These are phyloP conservation scores for Toxoplasma gondii DNA, from an alignment of 169 alveolate species.

Conservation along the genomic window DNA sequence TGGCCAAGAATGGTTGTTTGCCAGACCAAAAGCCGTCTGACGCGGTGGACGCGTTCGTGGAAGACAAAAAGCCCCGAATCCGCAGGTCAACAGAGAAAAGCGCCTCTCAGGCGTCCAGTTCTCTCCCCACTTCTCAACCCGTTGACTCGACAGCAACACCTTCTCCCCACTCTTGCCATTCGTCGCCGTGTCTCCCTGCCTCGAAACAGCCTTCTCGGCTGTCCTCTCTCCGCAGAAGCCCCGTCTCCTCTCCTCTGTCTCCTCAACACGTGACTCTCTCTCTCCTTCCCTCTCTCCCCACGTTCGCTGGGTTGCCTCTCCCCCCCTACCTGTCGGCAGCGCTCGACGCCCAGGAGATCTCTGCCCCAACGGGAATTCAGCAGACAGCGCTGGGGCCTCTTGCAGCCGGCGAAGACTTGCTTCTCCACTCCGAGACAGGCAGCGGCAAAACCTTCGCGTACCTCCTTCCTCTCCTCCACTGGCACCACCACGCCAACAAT, in stretches of 20 bases:
- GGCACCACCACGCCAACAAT: slow-evolving; percentile 69
- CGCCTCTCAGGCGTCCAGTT: neutral
- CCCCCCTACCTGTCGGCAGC: slow-evolving; percentile 39
- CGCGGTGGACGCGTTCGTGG: no score
- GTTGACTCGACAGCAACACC: neutral
- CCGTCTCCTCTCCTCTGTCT: neutral
- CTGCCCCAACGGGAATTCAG: slow-evolving; percentile 81
- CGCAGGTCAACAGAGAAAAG: no score
- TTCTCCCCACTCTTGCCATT: neutral
- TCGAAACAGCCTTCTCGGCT: neutral
- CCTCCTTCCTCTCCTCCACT: slow-evolving; percentile 85
- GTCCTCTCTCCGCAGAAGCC: neutral
- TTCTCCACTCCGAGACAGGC: slow-evolving; percentile 95
- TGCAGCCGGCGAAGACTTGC: slow-evolving; percentile 89
- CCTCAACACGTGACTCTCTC: neutral
- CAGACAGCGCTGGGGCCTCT: slow-evolving; percentile 88
- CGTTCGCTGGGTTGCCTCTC: slow-evolving; percentile 12
- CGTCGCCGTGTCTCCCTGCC: neutral
- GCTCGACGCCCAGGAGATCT: neutral
- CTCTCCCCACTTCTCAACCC: neutral
- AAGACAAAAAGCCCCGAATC: no score
- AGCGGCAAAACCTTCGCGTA: slow-evolving; percentile 97
- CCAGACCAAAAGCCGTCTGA: no score
- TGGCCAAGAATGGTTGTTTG: no score
- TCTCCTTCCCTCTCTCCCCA: neutral